These are phyloP conservation scores for Daucus carota DNA, from an alignment of 129 eudicot genomes.

Conservation along the genomic window DH1_v3.0 NC_030389.2:4816501-4817000, in stretches of 20 bases:
- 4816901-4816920: too few relatives aligned
- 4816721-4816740: too few relatives aligned
- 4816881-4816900: too few relatives aligned
- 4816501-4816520: constrained; percentile 47
- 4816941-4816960: too few relatives aligned
- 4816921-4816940: too few relatives aligned
- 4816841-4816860: too few relatives aligned
- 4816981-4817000: not conserved
- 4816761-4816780: too few relatives aligned
- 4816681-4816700: not conserved
- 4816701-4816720: not conserved
- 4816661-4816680: not conserved
- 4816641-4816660: not conserved
- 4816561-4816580: not conserved
- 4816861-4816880: too few relatives aligned
- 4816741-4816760: too few relatives aligned
- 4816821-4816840: too few relatives aligned
- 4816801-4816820: too few relatives aligned
- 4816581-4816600: not conserved
- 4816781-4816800: too few relatives aligned
- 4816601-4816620: not conserved
- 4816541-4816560: constrained; percentile 12
- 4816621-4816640: not conserved
- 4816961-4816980: not conserved
- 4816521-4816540: constrained; percentile 28